Base-by-base conservation (phyloP, 345 rosid genomes). In the Psidium guajava region DNA sequence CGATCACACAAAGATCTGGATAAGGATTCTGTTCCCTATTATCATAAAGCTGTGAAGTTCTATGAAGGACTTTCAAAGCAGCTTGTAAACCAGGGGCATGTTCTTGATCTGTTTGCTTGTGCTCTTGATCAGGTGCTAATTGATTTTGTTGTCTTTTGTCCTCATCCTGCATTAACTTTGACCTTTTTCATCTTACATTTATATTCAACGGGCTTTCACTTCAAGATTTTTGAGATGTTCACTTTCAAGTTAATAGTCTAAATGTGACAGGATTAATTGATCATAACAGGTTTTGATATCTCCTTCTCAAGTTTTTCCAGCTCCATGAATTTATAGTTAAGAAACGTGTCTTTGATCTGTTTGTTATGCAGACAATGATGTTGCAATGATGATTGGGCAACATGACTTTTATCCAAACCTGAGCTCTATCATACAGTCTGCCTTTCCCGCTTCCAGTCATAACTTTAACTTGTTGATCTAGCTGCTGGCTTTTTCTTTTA, bases 61-160 rank as follows among this genome's bases (percentile, higher is more conserved):
- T 95, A 94, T 58, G 96, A 94, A 83, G 90, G 89, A 15, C 95
- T 97, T 85, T 91, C 98, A 3, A 97, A 95, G 89, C 98, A 97
- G 90, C 98, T 97, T 86, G 96, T 97, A 88, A 95, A 97, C 89
- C 99, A 97, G 88, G 99, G 99, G 27, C 99, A 97, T 84, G 94
- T 97, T 82, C 98, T 97, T 28, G 98, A 97, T 93, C 93, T 97
- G 85, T 97, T 95, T 85, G 99, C 99, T 13, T 91, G 99, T 89
- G 93, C 99, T 40, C 95, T 93, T 84, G 99, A 96, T 91, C 99
- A 96, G 98, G 98, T 93, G 87, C 82, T 83, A 20, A 50, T 84
- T 81, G 49, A 28, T 82, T 73, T 53, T 6, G 81, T 3, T 8
- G 42, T 18, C 49, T 82, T 82, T 50, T 64, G 81, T 57, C 54